Evolutionary conservation across 2,329 filamentous ascomycete genomes (phyloP).

Genomic region (Pezicula neosporulosa): DNA sequence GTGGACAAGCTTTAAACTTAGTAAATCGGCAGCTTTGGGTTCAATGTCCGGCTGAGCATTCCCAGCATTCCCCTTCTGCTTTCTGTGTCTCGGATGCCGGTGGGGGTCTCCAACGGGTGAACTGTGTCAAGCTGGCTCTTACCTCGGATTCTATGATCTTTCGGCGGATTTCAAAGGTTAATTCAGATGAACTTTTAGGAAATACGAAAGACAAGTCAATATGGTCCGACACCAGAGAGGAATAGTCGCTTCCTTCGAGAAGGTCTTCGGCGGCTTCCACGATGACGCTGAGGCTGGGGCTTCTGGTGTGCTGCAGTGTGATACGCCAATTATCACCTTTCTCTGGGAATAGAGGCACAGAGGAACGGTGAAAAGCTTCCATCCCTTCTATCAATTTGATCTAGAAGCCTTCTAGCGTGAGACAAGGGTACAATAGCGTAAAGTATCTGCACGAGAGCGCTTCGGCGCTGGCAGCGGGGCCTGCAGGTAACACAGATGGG

Average conservation of each 20-base stretch:
- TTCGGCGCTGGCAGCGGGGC: background rate
- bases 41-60: background rate
- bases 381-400: background rate
- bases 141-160: background rate
- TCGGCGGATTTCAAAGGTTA: no score
- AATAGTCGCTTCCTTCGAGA: background rate
- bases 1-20: background rate
- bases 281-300: no score
- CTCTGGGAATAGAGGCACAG: background rate
- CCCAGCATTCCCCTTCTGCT: background rate
- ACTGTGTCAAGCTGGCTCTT: background rate
- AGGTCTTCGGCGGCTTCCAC: background rate
- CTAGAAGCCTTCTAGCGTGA: constrained; percentile 1
- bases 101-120: background rate
- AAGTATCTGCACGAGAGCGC: background rate
- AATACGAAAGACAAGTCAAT: background rate
- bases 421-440: background rate
- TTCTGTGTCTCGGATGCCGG: background rate
- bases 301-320: no score
- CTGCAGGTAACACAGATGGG: background rate
- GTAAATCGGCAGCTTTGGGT: background rate
- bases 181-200: no score
- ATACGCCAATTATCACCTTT: background rate
- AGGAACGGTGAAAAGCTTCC: background rate
- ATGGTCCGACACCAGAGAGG: background rate